phyloP scores from a whole-genome alignment of 2,329 filamentous ascomycete species.

The Catunica adiposa region DNA sequence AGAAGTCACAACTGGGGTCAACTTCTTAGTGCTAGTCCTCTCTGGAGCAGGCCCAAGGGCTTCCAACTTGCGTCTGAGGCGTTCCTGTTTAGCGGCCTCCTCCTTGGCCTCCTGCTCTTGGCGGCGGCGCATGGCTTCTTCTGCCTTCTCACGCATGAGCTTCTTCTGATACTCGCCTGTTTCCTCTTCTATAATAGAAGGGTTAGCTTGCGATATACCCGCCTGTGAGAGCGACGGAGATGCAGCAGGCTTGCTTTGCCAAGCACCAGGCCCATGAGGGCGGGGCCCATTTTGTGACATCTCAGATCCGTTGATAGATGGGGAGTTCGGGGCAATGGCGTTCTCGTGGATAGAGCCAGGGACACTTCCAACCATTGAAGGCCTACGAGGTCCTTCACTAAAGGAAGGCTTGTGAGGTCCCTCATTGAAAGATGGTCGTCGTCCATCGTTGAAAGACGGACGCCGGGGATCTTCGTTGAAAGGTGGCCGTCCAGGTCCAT shows the following conservation, averaged over 20 bases:
- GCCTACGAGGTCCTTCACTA: slow-evolving; percentile 1
- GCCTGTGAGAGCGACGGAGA: background rate
- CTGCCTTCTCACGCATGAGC: slow-evolving; percentile 55
- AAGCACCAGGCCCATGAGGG: background rate
- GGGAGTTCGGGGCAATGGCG: background rate
- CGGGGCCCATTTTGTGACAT: background rate
- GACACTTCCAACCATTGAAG: background rate
- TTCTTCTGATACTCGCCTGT: slow-evolving; percentile 50
- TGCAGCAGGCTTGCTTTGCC: background rate
- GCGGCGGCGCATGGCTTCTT: slow-evolving; percentile 50
- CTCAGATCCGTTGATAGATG: slow-evolving; percentile 1
- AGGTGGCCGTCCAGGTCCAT: too few relatives aligned
- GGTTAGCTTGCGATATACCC: background rate
- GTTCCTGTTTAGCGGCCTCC: slow-evolving; percentile 53
- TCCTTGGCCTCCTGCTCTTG: slow-evolving; percentile 54
- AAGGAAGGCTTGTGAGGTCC: background rate
- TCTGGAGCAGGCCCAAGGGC: slow-evolving; percentile 50
- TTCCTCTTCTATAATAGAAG: slow-evolving; percentile 24
- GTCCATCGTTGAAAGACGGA: too few relatives aligned
- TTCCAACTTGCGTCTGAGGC: slow-evolving; percentile 56
- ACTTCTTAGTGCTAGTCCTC: slow-evolving; percentile 40
- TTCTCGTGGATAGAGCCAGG: background rate
- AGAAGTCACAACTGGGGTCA: slow-evolving; percentile 17
- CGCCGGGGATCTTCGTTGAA: too few relatives aligned
- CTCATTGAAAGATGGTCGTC: slow-evolving; percentile 10